phyloP scores from a whole-genome alignment of 495 filamentous ascomycete genomes.

The Evansstolkia leycettana region DNA sequence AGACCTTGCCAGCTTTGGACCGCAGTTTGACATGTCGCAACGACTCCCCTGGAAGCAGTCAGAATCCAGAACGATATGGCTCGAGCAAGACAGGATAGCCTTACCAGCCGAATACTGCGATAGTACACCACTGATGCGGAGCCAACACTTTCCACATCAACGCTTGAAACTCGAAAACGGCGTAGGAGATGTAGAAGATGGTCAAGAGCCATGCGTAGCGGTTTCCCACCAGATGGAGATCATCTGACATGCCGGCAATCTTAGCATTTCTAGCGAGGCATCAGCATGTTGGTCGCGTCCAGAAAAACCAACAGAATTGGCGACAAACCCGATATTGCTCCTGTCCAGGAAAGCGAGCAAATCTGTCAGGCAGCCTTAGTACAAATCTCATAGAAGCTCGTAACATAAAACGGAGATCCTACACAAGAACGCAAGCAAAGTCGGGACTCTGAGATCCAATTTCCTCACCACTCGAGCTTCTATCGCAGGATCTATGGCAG shows the following conservation, averaged over 20 bases:
- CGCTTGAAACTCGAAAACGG: constrained; percentile 55
- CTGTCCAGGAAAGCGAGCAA: constrained; percentile 55
- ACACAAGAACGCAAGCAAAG: constrained; percentile 42
- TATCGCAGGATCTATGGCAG: constrained; percentile 34
- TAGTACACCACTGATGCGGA: constrained; percentile 39
- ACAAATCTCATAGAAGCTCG: constrained; percentile 8
- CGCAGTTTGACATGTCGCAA: constrained; percentile 47
- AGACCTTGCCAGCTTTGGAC: constrained; percentile 48
- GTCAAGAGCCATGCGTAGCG: constrained; percentile 63
- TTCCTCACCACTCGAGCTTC: constrained; percentile 48
- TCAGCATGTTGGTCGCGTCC: not conserved
- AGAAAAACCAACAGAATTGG: not conserved
- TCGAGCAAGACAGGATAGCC: not conserved
- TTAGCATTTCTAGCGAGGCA: constrained; percentile 45
- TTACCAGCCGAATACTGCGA: constrained; percentile 37
- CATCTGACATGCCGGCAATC: constrained; percentile 45
- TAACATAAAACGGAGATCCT: constrained; percentile 11
- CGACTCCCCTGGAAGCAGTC: constrained; percentile 33
- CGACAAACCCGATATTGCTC: constrained; percentile 49
- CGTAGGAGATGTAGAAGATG: constrained; percentile 58
- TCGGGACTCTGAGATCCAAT: constrained; percentile 41
- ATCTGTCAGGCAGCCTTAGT: constrained; percentile 27
- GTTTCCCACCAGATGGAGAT: constrained; percentile 36
- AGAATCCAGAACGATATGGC: not conserved
- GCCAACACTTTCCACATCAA: constrained; percentile 63